These are phyloP conservation scores for Lachnellula cervina DNA, from an alignment of 2,329 filamentous ascomycete species.

Conservation along the genomic window DNA sequence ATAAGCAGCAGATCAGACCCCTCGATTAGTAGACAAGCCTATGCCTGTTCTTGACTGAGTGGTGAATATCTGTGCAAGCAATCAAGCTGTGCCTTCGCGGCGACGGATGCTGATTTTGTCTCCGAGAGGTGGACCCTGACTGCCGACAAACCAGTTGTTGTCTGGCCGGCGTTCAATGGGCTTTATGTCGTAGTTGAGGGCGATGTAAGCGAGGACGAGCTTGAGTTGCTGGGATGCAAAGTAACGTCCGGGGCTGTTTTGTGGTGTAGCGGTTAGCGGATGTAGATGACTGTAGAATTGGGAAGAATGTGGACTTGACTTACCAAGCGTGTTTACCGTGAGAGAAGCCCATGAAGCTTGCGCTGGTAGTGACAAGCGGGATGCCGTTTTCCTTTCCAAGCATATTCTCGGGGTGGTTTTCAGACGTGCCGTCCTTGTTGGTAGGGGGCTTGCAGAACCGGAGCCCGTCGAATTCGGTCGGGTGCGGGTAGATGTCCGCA, in stretches of 20 bases:
- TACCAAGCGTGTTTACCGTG: conserved; percentile 31
- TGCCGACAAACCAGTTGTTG: conserved; percentile 31
- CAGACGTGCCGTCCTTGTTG: background rate
- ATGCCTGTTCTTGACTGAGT: too few relatives aligned
- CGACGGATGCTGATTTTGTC: conserved; percentile 27
- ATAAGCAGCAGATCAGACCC: too few relatives aligned
- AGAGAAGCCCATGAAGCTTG: conserved; percentile 27
- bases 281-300: conserved; percentile 3
- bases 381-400: conserved; percentile 18
- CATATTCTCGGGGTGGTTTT: background rate
- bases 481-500: conserved; percentile 13
- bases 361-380: conserved; percentile 23
- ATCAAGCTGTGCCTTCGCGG: conserved; percentile 10
- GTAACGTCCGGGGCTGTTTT: conserved; percentile 21
- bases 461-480: conserved; percentile 16
- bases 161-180: conserved; percentile 25
- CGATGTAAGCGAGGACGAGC: conserved; percentile 24
- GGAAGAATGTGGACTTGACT: conserved; percentile 15
- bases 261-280: conserved; percentile 13
- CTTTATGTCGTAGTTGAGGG: conserved; percentile 23
- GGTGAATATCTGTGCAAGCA: background rate
- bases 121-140: conserved; percentile 28
- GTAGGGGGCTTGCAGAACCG: conserved; percentile 10
- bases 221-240: conserved; percentile 25
- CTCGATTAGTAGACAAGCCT: too few relatives aligned